Percentiles rank a stretch among this genome's conserved stretches.
Evolutionary conservation across 306 rosid species (phyloP).

Genomic region (Lupinus albus): DNA sequence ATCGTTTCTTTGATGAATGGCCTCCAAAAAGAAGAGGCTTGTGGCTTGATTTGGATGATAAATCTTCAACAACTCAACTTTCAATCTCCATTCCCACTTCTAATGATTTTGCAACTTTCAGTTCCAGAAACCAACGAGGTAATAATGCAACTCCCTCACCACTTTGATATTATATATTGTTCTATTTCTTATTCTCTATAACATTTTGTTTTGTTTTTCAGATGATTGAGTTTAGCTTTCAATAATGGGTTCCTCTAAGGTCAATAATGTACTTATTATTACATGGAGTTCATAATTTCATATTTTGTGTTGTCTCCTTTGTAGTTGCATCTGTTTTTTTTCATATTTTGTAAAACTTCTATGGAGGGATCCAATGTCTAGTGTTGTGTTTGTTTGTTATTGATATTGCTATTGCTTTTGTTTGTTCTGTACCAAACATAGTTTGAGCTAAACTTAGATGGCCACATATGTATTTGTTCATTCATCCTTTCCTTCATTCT

Average conservation of each 20-base stretch:
- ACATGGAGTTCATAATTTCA: conserved; percentile 40
- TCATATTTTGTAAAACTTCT: conserved; percentile 38
- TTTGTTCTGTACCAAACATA: conserved; percentile 30
- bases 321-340: conserved; percentile 4
- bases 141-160: conserved; percentile 22
- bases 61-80: conserved; percentile 82
- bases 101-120: conserved; percentile 69
- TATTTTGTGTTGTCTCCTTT: conserved; percentile 42
- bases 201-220: conserved; percentile 48
- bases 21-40: conserved; percentile 69
- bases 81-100: conserved; percentile 80
- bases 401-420: conserved; percentile 22
- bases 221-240: conserved; percentile 58
- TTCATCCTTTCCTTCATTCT: conserved; percentile 9
- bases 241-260: conserved; percentile 43
- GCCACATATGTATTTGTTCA: conserved; percentile 14
- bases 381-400: conserved; percentile 2
- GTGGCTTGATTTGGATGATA: conserved; percentile 84
- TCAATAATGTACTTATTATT: conserved; percentile 50
- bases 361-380: conserved; percentile 61
- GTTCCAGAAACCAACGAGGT: conserved; percentile 57
- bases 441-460: conserved; percentile 37
- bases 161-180: neutral
- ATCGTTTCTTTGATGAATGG: conserved; percentile 93
- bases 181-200: neutral